Base-by-base conservation (phyloP, 2,329 filamentous ascomycete genomes). In the Aspergillus sp. region DNA sequence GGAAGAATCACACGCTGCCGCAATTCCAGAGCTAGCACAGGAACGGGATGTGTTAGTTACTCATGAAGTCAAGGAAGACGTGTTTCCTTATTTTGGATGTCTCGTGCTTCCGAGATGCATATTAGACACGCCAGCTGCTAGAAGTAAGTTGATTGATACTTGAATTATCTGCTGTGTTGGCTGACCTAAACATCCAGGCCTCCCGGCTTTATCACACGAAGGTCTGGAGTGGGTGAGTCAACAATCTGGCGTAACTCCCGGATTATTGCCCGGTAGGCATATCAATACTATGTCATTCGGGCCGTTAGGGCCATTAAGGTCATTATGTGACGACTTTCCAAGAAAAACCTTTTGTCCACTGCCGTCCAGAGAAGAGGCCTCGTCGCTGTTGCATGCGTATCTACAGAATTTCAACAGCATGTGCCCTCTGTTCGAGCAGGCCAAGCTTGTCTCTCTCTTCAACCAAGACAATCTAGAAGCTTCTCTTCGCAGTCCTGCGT, bases 211-310 rank as follows among this genome's bases (percentile, higher is more conserved):
- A 24, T 62, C 62, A 15, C 46, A 19, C 11, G 60, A 58, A 40
- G 62, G 62, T 1, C 17, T 60, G n/a, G 52, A 62, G 15, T 63
- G 62, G 62, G 55, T 63, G 40, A 45, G 50, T n/a, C 52, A 51
- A 23, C 60, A 62, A 24, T 31, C 53, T 12, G 62, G 55, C 9
- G 21, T 37, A 33, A 35, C 40, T 49, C 46, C 58, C 15, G 3
- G 37, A 1, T n/a, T 57, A 19, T 43, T 43, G 3, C 31, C 48
- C 5, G 45, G 44, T 7, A 17, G 35, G n/a, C 35, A 52, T 17
- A 40, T 24, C 19, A 33, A 23, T 19, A 23, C 31, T n/a, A 33
- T 19, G 8, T 6, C 33, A 9, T 47, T 49, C 23, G 19, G 27
- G 17, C 37, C 44, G 9, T 23, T 52, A 5, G 9, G 27, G 8